These are phyloP conservation scores for Cercophora newfieldiana DNA, from an alignment of 495 filamentous ascomycete species.

Conservation along the genomic window DNA sequence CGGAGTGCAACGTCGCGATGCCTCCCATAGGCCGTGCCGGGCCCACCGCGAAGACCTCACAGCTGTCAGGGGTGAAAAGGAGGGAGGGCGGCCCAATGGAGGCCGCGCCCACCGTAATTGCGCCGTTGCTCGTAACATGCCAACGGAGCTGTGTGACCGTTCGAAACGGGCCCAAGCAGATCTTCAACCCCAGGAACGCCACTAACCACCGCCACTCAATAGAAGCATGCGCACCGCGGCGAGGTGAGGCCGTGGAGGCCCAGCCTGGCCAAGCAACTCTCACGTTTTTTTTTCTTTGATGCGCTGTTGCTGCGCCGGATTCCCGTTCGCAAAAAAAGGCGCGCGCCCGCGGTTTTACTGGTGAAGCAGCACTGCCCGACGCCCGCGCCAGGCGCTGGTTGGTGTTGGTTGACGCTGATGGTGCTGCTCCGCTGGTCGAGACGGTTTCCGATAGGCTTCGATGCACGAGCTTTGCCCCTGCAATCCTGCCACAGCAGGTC, in stretches of 20 bases:
- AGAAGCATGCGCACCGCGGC: background rate
- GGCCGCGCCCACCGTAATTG: background rate
- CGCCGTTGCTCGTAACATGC: background rate
- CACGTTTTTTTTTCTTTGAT: background rate
- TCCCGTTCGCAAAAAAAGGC: background rate
- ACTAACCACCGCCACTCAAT: background rate
- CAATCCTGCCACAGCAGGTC: conserved; percentile 11
- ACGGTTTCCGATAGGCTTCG: conserved; percentile 16
- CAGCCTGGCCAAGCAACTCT: too few species aligned
- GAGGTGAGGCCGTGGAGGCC: background rate
- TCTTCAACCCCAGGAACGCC: conserved; percentile 2
- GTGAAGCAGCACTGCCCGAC: background rate
- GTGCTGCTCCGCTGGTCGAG: background rate
- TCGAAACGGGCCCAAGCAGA: background rate
- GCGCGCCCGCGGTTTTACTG: background rate
- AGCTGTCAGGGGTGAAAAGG: conserved; percentile 12
- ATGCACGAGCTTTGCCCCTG: conserved; percentile 18
- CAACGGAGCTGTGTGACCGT: background rate
- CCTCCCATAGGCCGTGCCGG: conserved; percentile 11
- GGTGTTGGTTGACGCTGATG: background rate
- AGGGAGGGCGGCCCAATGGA: background rate
- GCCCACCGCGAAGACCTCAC: conserved; percentile 1
- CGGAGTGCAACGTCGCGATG: background rate
- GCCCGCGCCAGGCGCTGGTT: background rate
- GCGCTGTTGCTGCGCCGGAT: background rate